These are phyloP conservation scores for Gossypium turneri DNA, from an alignment of 345 rosid species.

Conservation along the genomic window DNA sequence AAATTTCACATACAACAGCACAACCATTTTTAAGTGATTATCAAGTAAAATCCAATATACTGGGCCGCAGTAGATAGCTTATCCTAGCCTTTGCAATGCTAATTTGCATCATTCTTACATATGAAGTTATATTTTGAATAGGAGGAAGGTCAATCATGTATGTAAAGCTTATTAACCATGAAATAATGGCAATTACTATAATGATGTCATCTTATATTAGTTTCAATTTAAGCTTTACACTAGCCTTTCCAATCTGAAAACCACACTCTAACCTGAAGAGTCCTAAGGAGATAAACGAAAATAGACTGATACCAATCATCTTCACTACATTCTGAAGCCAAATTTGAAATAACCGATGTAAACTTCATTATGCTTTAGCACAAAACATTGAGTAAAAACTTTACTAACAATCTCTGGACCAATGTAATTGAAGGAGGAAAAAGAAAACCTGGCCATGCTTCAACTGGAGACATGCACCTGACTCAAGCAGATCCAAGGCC, in stretches of 20 bases:
- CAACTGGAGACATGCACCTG: slow-evolving; percentile 86
- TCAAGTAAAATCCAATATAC: slow-evolving; percentile 1
- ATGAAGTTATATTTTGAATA: neutral
- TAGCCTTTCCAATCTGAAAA: neutral
- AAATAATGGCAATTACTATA: neutral
- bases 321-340: neutral
- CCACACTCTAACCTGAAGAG: neutral
- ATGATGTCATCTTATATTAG: neutral
- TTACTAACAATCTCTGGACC: neutral
- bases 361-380: slow-evolving; percentile 6
- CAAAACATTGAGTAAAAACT: neutral
- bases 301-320: neutral
- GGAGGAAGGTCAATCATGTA: slow-evolving; percentile 2
- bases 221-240: neutral
- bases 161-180: neutral
- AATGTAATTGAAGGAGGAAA: slow-evolving; percentile 5
- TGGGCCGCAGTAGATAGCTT: neutral
- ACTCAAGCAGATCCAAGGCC: slow-evolving; percentile 70
- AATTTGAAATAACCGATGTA: neutral
- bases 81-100: neutral
- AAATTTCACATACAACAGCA: neutral
- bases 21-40: slow-evolving; percentile 1
- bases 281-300: neutral
- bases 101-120: neutral
- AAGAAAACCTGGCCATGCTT: slow-evolving; percentile 66